Base-by-base conservation (phyloP, 164 flowering plant genomes). In the Sedum album region DNA sequence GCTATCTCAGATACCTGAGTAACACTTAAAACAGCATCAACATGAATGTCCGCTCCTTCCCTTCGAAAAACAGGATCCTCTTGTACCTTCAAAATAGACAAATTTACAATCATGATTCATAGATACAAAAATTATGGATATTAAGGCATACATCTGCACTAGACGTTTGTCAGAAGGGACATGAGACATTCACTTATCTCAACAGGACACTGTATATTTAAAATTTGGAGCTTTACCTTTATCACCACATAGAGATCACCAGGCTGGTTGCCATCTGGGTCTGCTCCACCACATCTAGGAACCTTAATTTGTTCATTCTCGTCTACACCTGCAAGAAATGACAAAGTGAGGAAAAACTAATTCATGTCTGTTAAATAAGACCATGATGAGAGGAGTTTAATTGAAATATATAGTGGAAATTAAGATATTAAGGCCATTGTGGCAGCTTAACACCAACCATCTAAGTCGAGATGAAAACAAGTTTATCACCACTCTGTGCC, bases 61-160 rank as follows among this genome's bases (percentile, higher is more conserved):
- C 98, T 86, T 25, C 96, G 87, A 76, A 89, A 94, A 72, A 91
- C 87, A 35, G 96, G 98, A 51, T 94, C 98, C 73, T 91, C 90
- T 31, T 85, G 81, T 10, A 91, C 89, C 98, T 93, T 69, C 41
- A 74, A 66, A 25, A 25, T 20, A 33, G 13, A 31, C 36, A 3
- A 35, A 61, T 17, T 15, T 25, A 67, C n/a, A 67, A 44, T 18
- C 26, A n/a, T n/a, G n/a, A n/a, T n/a, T n/a, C n/a, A n/a, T 51
- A 51, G 38, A 30, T 31, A 20, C 28, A 60, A 30, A 10, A 13
- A 9, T 57, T 42, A 14, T 10, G 5, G 41, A 26, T 5, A 44
- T 4, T 4, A 44, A 15, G 11, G 48, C n/a, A n/a, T 17, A 11
- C 20, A 55, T 53, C 31, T 2, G 23, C 18, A 26, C 38, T 14